Percentiles rank a stretch among this genome's conserved stretches.
These are phyloP conservation scores for Candida verbasci DNA, from an alignment of 805 yeast species.

Conservation along the genomic window DNA sequence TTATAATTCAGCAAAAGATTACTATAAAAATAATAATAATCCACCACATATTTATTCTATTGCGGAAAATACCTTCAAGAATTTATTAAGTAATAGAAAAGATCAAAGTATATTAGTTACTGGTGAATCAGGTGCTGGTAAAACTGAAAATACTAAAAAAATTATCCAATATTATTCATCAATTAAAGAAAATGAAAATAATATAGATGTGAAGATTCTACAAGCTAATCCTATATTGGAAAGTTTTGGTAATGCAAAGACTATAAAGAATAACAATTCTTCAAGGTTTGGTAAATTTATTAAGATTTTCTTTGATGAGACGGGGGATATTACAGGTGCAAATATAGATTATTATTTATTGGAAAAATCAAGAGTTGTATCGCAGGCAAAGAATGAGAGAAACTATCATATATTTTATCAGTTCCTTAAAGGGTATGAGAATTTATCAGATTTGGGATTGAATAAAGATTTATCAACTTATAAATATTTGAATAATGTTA, in stretches of 20 bases:
- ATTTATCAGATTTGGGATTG: slow-evolving; percentile 44
- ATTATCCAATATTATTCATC: slow-evolving; percentile 88
- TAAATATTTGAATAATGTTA: slow-evolving; percentile 42
- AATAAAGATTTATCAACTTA: slow-evolving; percentile 36
- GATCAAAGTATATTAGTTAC: slow-evolving; percentile 95
- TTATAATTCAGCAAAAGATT: slow-evolving; percentile 56
- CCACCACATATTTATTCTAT: slow-evolving; percentile 91
- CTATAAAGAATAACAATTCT: slow-evolving; percentile 88
- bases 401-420: slow-evolving; percentile 95
- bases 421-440: slow-evolving; percentile 62
- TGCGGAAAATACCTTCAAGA: slow-evolving; percentile 76
- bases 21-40: slow-evolving; percentile 35
- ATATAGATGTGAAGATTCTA: slow-evolving; percentile 78
- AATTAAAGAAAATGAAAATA: slow-evolving; percentile 28
- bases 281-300: slow-evolving; percentile 97
- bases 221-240: slow-evolving; percentile 95
- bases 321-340: slow-evolving; percentile 77
- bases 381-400: slow-evolving; percentile 72
- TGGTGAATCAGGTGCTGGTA: slow-evolving; percentile 99
- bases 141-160: slow-evolving; percentile 94
- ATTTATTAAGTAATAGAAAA: slow-evolving; percentile 59
- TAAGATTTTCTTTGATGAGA: slow-evolving; percentile 66
- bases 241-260: slow-evolving; percentile 95
- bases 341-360: slow-evolving; percentile 90
- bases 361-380: slow-evolving; percentile 88